Evolutionary conservation across 306 rosid species (phyloP).

Genomic region (Cucurbita maxima): DNA sequence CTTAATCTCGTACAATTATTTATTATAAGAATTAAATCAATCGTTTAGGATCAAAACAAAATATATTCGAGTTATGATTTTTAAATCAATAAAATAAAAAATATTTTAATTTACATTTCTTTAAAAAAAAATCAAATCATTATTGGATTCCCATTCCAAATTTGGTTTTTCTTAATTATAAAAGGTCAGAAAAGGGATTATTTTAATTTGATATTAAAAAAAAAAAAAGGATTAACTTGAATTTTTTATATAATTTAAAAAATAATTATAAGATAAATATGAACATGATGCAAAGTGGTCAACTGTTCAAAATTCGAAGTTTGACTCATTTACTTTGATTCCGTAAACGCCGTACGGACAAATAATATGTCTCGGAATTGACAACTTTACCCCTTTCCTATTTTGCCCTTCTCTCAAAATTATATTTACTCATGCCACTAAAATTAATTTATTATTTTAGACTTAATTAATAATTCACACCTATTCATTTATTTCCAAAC

Average conservation of each 20-base stretch:
- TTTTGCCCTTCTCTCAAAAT: too few species aligned
- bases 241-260: not conserved
- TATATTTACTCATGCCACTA: too few species aligned
- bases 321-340: not conserved
- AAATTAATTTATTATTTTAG: too few species aligned
- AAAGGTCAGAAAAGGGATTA: not conserved
- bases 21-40: too few species aligned
- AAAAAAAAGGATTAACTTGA: not conserved
- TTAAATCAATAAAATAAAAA: too few species aligned
- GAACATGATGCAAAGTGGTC: not conserved
- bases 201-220: not conserved
- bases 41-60: too few species aligned
- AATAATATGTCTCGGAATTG: not conserved
- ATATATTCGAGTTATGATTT: too few species aligned
- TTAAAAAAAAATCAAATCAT: not conserved
- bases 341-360: conserved; percentile 3
- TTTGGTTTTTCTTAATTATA: not conserved
- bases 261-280: not conserved
- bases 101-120: not conserved
- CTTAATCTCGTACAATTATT: too few species aligned
- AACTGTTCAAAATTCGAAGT: not conserved
- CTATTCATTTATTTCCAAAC: too few species aligned
- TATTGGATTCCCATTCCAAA: not conserved
- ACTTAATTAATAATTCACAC: too few species aligned
- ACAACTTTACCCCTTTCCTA: not conserved